Base-by-base conservation (phyloP, 192 early-diverging fungal species). In the Coemansia sp. region DNA sequence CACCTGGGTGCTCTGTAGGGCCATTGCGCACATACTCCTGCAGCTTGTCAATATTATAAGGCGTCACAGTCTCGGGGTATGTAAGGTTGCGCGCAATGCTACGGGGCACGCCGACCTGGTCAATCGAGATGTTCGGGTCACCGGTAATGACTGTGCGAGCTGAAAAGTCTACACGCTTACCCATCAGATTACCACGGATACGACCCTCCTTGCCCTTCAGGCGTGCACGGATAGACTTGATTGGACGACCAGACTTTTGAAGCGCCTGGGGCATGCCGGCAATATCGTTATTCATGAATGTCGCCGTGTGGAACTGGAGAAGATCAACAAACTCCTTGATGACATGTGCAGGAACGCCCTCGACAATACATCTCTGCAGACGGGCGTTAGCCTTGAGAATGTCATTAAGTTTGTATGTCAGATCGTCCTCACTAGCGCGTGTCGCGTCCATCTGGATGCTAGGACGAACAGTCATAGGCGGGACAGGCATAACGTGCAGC, bases 161-260 rank as follows among this genome's bases (percentile, higher is more conserved):
- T 24, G 94, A 96, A 76, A 98, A 99, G 76, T 98, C 97, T 2
- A 99, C 95, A 80, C 97, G 92, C 74, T 99, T 99, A 52, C 97
- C 97, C 97, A 99, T 99, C 78, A 99, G 80, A 73, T 99, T 99
- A 53, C 94, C 94, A 80, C 97, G 93, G 57, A 99, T 80, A 67
- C 97, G 91, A 47, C 95, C 97, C 76, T 99, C 97, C 75, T 99
- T 99, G 52, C 97, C 97, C 87, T 99, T 99, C 49, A 99, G 82
- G 61, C 97, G 85, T 14, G 91, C 91, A 62, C 95, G 87, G 57
- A 99, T 97, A 18, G 93, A 89, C 69, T 98, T 98, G 53, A 94
- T 87, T 44, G 94, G 92, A 78, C 97, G 81, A 37, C 94, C 94
- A 47, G 91, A 92, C 66, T 93, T 94, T 71, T 98, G 95, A 59